These are phyloP conservation scores for Lasiosphaeriaceae sp. DNA, from an alignment of 495 filamentous ascomycete species.

Conservation along the genomic window DNA sequence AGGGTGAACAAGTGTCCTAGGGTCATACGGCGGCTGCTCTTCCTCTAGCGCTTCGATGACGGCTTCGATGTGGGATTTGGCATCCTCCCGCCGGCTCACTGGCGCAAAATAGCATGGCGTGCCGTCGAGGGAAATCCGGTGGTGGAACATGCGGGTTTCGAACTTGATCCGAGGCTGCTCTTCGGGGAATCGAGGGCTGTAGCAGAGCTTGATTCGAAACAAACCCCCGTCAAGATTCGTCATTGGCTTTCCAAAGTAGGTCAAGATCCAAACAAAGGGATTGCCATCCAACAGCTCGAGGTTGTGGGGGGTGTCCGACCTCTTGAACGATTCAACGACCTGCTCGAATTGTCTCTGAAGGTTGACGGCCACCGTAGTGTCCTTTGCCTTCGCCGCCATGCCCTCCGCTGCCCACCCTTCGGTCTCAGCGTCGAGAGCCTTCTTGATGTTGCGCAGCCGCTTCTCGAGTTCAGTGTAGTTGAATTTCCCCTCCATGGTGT, in stretches of 20 bases:
- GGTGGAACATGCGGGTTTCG: slow-evolving; percentile 79
- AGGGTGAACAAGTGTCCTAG: slow-evolving; percentile 79
- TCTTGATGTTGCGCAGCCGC: slow-evolving; percentile 62
- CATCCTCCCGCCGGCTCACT: slow-evolving; percentile 62
- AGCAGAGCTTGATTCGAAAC: slow-evolving; percentile 71
- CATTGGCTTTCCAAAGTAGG: slow-evolving; percentile 89
- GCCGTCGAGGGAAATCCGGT: slow-evolving; percentile 75
- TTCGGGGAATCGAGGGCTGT: slow-evolving; percentile 88
- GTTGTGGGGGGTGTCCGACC: slow-evolving; percentile 64
- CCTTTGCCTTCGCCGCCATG: slow-evolving; percentile 55
- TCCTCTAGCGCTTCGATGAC: slow-evolving; percentile 83
- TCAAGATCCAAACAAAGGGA: slow-evolving; percentile 63
- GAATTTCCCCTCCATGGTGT: slow-evolving; percentile 85
- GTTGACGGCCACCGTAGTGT: slow-evolving; percentile 72
- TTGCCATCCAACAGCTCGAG: slow-evolving; percentile 70
- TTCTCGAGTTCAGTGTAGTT: slow-evolving; percentile 71
- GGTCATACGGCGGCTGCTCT: slow-evolving; percentile 82
- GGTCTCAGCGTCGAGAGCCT: slow-evolving; percentile 67
- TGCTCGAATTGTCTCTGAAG: slow-evolving; percentile 82
- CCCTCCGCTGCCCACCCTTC: slow-evolving; percentile 69
- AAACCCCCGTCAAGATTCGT: slow-evolving; percentile 91
- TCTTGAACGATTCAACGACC: slow-evolving; percentile 68
- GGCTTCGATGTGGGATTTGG: slow-evolving; percentile 78
- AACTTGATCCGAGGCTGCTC: slow-evolving; percentile 84
- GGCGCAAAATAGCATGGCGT: slow-evolving; percentile 78